Conservation (phyloP, 192 early-diverging fungal genomes). For the Anaeromyces robustus region DNA sequence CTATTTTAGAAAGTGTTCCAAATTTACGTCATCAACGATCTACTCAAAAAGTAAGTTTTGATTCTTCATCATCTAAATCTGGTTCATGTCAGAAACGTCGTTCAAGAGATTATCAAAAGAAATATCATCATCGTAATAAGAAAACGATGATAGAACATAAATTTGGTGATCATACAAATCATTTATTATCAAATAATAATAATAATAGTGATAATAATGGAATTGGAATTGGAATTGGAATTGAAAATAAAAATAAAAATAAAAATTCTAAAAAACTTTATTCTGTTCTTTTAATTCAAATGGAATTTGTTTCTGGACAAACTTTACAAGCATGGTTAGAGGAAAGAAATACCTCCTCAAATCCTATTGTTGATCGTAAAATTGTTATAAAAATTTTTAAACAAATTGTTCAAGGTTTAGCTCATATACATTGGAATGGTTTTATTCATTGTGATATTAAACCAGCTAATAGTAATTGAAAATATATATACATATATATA, state of each 20-base stretch:
- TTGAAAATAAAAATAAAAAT: neutral
- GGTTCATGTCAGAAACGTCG: too few relatives aligned
- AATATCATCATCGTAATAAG: too few relatives aligned
- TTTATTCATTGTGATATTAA: conserved; percentile 66
- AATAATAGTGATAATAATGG: too few relatives aligned
- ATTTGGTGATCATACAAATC: too few relatives aligned
- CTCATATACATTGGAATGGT: conserved; percentile 50
- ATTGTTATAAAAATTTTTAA: conserved; percentile 38
- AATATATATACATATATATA: too few relatives aligned
- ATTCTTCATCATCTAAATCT: too few relatives aligned
- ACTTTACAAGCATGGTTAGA: neutral
- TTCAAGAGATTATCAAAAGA: too few relatives aligned
- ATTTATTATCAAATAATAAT: too few relatives aligned
- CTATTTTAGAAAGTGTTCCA: neutral
- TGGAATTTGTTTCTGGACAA: neutral
- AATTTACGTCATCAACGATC: neutral
- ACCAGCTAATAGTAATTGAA: conserved; percentile 42
- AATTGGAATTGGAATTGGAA: too few relatives aligned
- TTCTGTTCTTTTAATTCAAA: neutral
- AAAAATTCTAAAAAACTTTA: neutral
- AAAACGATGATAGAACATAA: too few relatives aligned
- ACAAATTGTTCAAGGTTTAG: conserved; percentile 62
- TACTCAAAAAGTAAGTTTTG: too few relatives aligned
- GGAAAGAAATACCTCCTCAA: neutral
- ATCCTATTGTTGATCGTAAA: neutral